phyloP scores from a whole-genome alignment of 352 stramenopile genomes.

The Phytopythium mirpurense region DNA sequence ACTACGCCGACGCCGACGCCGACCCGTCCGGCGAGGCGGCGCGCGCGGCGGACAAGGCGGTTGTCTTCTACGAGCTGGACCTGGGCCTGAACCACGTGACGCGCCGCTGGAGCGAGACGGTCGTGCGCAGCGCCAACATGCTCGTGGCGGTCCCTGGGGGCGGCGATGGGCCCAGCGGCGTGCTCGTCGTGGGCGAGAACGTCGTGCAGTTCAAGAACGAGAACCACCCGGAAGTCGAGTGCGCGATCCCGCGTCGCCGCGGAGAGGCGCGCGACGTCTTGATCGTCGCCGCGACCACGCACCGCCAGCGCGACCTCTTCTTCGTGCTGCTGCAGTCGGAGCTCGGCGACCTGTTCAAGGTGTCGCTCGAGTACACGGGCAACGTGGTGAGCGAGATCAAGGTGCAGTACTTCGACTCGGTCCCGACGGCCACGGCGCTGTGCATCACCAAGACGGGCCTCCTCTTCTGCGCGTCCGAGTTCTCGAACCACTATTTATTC shows the following conservation, averaged over 20 bases:
- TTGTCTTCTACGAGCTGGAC: slow-evolving; percentile 99
- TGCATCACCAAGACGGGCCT: slow-evolving; percentile 98
- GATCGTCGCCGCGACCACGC: slow-evolving; percentile 90
- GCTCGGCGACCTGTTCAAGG: slow-evolving; percentile 98
- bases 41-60: slow-evolving; percentile 86
- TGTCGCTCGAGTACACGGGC: slow-evolving; percentile 89
- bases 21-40: slow-evolving; percentile 68
- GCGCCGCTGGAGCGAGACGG: slow-evolving; percentile 90
- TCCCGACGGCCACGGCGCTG: slow-evolving; percentile 91
- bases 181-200: slow-evolving; percentile 96
- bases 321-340: slow-evolving; percentile 98
- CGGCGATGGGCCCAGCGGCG: slow-evolving; percentile 86
- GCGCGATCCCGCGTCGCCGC: slow-evolving; percentile 69
- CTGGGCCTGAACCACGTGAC: slow-evolving; percentile 99
- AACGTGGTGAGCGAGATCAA: slow-evolving; percentile 83
- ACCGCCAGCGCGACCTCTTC: slow-evolving; percentile 95
- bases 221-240: slow-evolving; percentile 75
- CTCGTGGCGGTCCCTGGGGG: slow-evolving; percentile 88
- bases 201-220: slow-evolving; percentile 97
- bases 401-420: slow-evolving; percentile 95
- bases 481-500: slow-evolving; percentile 98
- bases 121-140: slow-evolving; percentile 89
- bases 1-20: slow-evolving; percentile 90
- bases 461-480: slow-evolving; percentile 96
- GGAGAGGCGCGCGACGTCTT: slow-evolving; percentile 85